Evolutionary conservation across 768 basidiomycete species (phyloP).

Genomic region (Collybiopsis luxurians): DNA sequence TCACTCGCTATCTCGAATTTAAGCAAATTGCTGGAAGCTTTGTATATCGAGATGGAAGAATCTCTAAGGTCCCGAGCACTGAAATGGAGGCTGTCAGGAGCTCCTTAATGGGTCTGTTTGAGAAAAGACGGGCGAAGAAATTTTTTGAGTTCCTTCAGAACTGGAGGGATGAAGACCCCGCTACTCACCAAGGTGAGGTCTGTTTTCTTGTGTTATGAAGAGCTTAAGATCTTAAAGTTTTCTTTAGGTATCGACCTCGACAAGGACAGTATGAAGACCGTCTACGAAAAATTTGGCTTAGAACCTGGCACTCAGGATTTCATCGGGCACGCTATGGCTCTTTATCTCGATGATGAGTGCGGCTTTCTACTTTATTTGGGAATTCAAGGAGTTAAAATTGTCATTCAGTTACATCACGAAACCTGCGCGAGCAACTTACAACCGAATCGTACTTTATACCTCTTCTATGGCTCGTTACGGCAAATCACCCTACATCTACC

Average conservation of each 20-base stretch:
- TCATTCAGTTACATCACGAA: conserved; percentile 82
- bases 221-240: background rate
- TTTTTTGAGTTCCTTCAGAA: conserved; percentile 97
- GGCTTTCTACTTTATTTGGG: conserved; percentile 24
- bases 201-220: background rate
- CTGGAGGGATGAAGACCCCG: conserved; percentile 95
- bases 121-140: conserved; percentile 97
- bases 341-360: conserved; percentile 96
- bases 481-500: conserved; percentile 99
- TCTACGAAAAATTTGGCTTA: conserved; percentile 96
- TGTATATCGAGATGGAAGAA: conserved; percentile 94
- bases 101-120: conserved; percentile 98
- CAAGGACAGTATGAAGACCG: conserved; percentile 86
- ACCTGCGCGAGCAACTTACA: conserved; percentile 85
- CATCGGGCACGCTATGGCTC: conserved; percentile 98
- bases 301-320: conserved; percentile 99
- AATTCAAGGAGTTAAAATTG: background rate
- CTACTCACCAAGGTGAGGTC: conserved; percentile 88
- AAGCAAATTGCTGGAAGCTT: conserved; percentile 99
- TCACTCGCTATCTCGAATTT: conserved; percentile 98
- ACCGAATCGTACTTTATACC: conserved; percentile 96
- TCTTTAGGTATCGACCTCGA: conserved; percentile 80
- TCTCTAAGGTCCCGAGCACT: conserved; percentile 96
- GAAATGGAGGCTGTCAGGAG: conserved; percentile 96
- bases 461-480: conserved; percentile 99